Base-by-base conservation (phyloP, 139 green algal genomes). In the Chlamydomonas sp. region DNA sequence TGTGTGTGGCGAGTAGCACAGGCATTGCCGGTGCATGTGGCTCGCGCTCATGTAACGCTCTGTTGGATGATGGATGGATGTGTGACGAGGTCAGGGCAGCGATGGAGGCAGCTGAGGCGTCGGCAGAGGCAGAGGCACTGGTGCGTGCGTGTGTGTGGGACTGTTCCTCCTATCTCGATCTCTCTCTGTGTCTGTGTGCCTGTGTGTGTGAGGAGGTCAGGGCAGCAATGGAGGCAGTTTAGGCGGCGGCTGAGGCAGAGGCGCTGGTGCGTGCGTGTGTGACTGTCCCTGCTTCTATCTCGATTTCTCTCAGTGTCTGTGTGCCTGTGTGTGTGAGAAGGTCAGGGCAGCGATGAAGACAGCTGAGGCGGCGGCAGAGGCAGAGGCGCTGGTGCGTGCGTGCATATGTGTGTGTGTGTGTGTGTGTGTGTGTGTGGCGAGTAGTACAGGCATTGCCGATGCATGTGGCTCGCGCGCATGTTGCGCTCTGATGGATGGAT, bases 71-170 rank as follows among this genome's bases (percentile, higher is more conserved):
- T n/a, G n/a, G n/a, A n/a, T n/a, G n/a, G 24, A 13, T 29, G 30
- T n/a, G 39, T 26, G 50, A 36, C 10, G 70, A 69, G 48, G 58
- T 36, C 35, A 33, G 60, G 64, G 58, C 36, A 24, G 69, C 57
- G 29, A 59, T 65, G 24, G 29, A 35, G 30, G 65, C 22, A 22
- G 16, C 20, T 57, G 26, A 33, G 54, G 54, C 16, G 20, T 4
- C 35, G 49, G 31, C 29, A 0, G 58, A 22, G 37, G 38, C 24
- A 20, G 26, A 2, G 34, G 57, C 48, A 20, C 35, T n/a, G 10
- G n/a, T n/a, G n/a, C n/a, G n/a, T n/a, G n/a, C n/a, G n/a, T n/a
- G n/a, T n/a, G n/a, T n/a, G n/a, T n/a, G n/a, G n/a, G n/a, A n/a
- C n/a, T n/a, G n/a, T n/a, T n/a, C n/a, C n/a, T n/a, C n/a, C 38